Percentiles rank a stretch among this genome's conserved stretches.
phyloP scores from a whole-genome alignment of 2,329 filamentous ascomycete genomes.

The Colletotrichum zoysiae region DNA sequence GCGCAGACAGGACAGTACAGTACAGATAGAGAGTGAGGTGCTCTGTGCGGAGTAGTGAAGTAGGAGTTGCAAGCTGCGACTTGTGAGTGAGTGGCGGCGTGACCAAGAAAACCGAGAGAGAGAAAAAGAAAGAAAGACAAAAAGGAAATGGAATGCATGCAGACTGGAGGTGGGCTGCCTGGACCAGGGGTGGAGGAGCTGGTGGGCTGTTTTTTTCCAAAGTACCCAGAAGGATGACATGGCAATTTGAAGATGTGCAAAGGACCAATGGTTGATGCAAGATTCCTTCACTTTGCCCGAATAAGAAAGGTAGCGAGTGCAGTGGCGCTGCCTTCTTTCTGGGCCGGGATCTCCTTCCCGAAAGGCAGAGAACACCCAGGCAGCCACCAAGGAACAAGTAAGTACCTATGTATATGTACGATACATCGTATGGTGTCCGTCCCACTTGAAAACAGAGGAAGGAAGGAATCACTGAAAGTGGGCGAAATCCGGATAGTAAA shows the following conservation, averaged over 20 bases:
- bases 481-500: not conserved
- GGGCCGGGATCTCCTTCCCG: slow-evolving; percentile 36
- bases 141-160: not conserved
- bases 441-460: not conserved
- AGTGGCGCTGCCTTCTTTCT: slow-evolving; percentile 35
- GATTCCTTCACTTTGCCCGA: slow-evolving; percentile 27
- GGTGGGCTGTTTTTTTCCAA: slow-evolving; percentile 5
- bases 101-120: not conserved
- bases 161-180: slow-evolving; percentile 16
- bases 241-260: slow-evolving; percentile 22
- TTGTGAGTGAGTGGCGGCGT: slow-evolving; percentile 23
- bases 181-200: not conserved
- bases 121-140: not conserved
- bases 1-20: not conserved
- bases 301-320: slow-evolving; percentile 31
- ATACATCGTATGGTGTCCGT: not conserved
- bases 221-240: slow-evolving; percentile 21
- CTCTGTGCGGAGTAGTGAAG: no score
- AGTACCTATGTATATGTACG: no score
- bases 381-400: not conserved
- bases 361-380: slow-evolving; percentile 16
- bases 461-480: not conserved
- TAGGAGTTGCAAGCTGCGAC: not conserved
- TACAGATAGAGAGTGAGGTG: not conserved
- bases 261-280: slow-evolving; percentile 19